Percentiles rank a stretch among this genome's conserved stretches.
These are phyloP conservation scores for Pilasporangium apinafurcum DNA, from an alignment of 352 stramenopile genomes.

Conservation along the genomic window DNA sequence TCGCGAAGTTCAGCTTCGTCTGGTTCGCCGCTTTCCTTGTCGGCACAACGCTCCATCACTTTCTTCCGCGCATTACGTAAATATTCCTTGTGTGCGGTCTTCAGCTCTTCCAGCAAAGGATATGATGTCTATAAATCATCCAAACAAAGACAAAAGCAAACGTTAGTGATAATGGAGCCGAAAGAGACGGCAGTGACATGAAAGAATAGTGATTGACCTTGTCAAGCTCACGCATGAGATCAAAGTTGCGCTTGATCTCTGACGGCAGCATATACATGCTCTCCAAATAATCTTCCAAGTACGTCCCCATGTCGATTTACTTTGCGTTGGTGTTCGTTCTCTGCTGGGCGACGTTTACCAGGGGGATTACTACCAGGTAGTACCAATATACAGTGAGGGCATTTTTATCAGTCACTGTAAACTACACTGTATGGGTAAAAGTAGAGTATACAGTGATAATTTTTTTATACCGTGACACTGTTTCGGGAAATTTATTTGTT, in stretches of 20 bases:
- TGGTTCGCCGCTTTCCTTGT: constrained; percentile 36
- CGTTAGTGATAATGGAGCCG: not conserved
- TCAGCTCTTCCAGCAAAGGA: constrained; percentile 70
- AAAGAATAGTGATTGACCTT: constrained; percentile 30
- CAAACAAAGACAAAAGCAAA: not conserved
- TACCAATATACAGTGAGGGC: no score
- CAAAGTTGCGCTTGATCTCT: constrained; percentile 88
- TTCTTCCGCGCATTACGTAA: constrained; percentile 52
- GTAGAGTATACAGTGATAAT: no score
- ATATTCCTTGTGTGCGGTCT: constrained; percentile 54
- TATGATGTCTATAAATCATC: constrained; percentile 45
- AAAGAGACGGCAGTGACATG: not conserved
- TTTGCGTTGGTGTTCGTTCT: no score
- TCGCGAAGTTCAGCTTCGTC: constrained; percentile 56
- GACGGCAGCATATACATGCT: constrained; percentile 88
- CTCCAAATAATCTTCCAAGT: constrained; percentile 84
- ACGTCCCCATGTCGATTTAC: constrained; percentile 87
- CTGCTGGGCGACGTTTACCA: no score
- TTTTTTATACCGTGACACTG: no score
- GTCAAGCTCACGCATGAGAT: constrained; percentile 85
- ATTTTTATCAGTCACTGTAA: no score
- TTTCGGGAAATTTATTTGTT: no score
- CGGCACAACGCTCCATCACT: constrained; percentile 51
- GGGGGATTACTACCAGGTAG: no score
- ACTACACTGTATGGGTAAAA: no score